Base-by-base conservation (phyloP, 805 yeast species). In the Metschnikowia matae region DNA sequence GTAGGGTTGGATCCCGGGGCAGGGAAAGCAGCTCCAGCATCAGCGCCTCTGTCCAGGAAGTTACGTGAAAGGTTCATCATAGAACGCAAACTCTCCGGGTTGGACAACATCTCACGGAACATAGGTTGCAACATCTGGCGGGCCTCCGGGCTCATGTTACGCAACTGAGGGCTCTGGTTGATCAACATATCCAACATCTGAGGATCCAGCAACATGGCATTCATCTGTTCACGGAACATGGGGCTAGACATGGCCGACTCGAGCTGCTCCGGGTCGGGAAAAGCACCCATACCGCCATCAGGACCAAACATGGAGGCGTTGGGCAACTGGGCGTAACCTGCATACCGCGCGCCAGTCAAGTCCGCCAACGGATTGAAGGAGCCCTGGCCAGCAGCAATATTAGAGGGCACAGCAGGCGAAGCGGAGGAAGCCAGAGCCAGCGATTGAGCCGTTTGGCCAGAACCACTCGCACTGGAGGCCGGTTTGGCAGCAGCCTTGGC, bases 321-420 rank as follows among this genome's bases (percentile, higher is more conserved):
- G 4, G 99, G 98, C 68, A 94, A 75, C 60, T 89, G 91, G 6
- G 90, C 80, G 60, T 82, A 84, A 1, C 99, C 99, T 2, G 98
- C 97, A 63, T 90, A 94, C 48, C 97, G 81, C 1, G 98, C 98
- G 45, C 96, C 92, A 0, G 98, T 92, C 56, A 92, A 75, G 56
- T 87, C 97, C 10, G 96, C 91, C 61, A 94, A 76, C 35, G 96
- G 96, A 67, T 94, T 89, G 68, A 85, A 88, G 0, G 95, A 79
- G 11, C 92, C 94, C 55, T 82, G 85, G 4, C 99, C 99, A 2
- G 97, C 81, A 3, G 96, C 82, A 44, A 92, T 77, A 62, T 85
- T 88, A 15, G 83, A 66, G n/a, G 97, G 97, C 20, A 84, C 83
- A 17, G 38, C 37, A 3, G 49, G 8, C 2, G 40, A 7, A n/a